Evolutionary conservation across 208 protist species (phyloP), one percentile per base, ranked within the genome.

Genomic region (Sergeia podlipaevii): DNA sequence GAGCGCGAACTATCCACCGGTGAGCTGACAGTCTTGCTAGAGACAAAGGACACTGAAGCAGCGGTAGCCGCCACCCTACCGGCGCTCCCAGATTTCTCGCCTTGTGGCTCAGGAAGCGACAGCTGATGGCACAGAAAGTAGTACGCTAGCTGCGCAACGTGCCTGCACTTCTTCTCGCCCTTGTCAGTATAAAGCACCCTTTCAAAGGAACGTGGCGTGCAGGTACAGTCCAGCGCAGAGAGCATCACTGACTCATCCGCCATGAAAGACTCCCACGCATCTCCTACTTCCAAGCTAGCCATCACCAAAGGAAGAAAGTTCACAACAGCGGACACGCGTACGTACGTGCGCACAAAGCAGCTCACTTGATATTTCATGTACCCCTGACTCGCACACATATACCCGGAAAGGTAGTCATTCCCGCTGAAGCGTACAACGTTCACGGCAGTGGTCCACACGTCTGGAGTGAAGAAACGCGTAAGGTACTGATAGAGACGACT

Each of bases 71-170:
- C n/a, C n/a, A n/a, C n/a, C n/a, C n/a, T n/a, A n/a, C n/a, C n/a
- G 34, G 34, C 34, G 42, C 11, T 27, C 18, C 11, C 8, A 47
- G 26, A 21, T 10, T 8, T 27, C 42, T 47, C 10, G n/a, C 11
- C 18, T 47, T n/a, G n/a, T 8, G 42, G n/a, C 10, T 8, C 7
- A 11, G 17, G 18, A 8, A 47, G 42, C 42, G 11, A 8, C 17
- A 47, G 18, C 41, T 85, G 71, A 8, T 60, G 61, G 20, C 60
- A 59, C 8, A 77, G 27, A 60, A 87, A 85, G 65, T 69, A 85
- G 61, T 80, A 80, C 29, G 81, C 56, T 20, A 89, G 55, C 65
- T 92, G 57, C n/a, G 80, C 80, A 1, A 88, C 18, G 45, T 92
- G 85, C 28, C 85, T 80, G 51, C 85, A 92, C 45, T 71, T 69